phyloP scores from a whole-genome alignment of 2,329 filamentous ascomycete genomes.

The Metarhizium sp. region DNA sequence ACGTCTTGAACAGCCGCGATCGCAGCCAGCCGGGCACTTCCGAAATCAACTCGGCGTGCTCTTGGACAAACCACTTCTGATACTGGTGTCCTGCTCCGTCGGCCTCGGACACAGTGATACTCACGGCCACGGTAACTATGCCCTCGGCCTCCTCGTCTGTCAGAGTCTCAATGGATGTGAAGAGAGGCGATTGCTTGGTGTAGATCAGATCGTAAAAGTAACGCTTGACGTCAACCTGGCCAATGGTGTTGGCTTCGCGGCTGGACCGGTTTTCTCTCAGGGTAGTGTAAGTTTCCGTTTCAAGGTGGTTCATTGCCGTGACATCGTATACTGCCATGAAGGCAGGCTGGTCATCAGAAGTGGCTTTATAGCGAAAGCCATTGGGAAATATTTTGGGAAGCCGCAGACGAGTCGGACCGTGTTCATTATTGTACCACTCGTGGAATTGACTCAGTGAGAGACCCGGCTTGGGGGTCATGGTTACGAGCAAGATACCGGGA shows the following conservation, averaged over 20 bases:
- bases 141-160: constrained; percentile 49
- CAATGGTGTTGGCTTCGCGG: constrained; percentile 45
- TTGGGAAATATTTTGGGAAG: constrained; percentile 64
- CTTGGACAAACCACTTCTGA: constrained; percentile 62
- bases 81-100: constrained; percentile 43
- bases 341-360: constrained; percentile 51
- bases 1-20: constrained; percentile 60
- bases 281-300: constrained; percentile 58
- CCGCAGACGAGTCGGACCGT: constrained; percentile 72
- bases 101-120: constrained; percentile 43
- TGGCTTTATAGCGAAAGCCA: constrained; percentile 69
- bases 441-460: constrained; percentile 65
- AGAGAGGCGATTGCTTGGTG: constrained; percentile 44
- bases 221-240: constrained; percentile 54
- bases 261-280: constrained; percentile 49
- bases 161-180: constrained; percentile 49
- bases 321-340: constrained; percentile 81
- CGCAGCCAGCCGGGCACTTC: constrained; percentile 73
- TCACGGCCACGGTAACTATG: constrained; percentile 53
- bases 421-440: constrained; percentile 92
- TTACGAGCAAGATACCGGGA: constrained; percentile 72
- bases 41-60: constrained; percentile 62
- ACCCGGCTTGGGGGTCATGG: constrained; percentile 67
- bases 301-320: constrained; percentile 61
- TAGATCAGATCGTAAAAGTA: constrained; percentile 60